Conservation (phyloP, 768 basidiomycete species). For the Serendipita indica region DNA sequence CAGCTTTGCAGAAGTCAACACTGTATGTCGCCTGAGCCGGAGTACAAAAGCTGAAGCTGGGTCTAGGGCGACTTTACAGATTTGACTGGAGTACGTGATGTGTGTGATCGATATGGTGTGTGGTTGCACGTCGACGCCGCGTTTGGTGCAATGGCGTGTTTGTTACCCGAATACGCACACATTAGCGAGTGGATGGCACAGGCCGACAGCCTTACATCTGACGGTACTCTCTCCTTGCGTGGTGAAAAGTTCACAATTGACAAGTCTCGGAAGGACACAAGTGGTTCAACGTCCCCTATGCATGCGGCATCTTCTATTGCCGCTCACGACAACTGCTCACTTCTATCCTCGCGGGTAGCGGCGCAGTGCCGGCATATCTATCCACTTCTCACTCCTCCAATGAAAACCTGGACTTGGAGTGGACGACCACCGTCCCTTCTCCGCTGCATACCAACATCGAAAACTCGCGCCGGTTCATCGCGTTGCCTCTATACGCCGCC, state of each 20-base stretch:
- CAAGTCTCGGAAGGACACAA: conserved; percentile 19
- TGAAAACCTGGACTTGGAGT: conserved; percentile 4
- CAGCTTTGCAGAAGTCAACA: conserved; percentile 31
- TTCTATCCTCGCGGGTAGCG: conserved; percentile 24
- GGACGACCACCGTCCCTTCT: conserved; percentile 18
- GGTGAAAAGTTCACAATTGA: neutral
- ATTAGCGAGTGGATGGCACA: conserved; percentile 22
- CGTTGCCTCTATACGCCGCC: conserved; percentile 26
- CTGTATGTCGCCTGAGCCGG: conserved; percentile 16
- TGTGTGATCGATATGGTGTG: conserved; percentile 24
- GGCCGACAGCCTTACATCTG: conserved; percentile 27
- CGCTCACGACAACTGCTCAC: conserved; percentile 18
- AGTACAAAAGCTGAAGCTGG: conserved; percentile 1
- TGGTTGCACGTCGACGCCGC: conserved; percentile 34
- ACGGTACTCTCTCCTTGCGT: conserved; percentile 21
- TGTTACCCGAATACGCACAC: conserved; percentile 23
- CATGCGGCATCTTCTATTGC: conserved; percentile 28
- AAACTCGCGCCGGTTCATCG: conserved; percentile 29
- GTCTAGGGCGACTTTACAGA: conserved; percentile 23
- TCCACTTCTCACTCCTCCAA: conserved; percentile 10
- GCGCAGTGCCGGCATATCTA: conserved; percentile 27
- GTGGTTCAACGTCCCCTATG: conserved; percentile 30
- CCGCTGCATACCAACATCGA: conserved; percentile 29
- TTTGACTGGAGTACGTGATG: conserved; percentile 19
- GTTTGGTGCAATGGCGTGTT: conserved; percentile 28